phyloP scores from a whole-genome alignment of 108 stramenopile species.

The Mediolabrus comicus region DNA sequence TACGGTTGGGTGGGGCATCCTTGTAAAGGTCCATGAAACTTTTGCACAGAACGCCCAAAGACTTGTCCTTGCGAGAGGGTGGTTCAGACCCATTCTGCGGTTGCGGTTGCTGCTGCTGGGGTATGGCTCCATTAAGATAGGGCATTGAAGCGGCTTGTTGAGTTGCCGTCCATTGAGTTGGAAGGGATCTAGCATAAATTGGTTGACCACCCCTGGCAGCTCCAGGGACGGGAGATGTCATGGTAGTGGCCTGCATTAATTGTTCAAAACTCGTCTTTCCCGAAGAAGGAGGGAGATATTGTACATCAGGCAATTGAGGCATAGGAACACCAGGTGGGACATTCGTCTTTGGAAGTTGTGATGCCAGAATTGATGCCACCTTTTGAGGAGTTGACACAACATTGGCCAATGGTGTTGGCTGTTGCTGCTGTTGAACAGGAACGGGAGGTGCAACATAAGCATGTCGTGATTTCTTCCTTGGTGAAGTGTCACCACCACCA shows the following conservation, averaged over 20 bases:
- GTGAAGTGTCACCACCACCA: background rate
- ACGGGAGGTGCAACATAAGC: background rate
- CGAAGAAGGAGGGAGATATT: background rate
- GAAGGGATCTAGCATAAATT: background rate
- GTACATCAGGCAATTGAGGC: background rate
- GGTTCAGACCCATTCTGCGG: background rate
- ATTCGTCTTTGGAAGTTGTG: slow-evolving; percentile 13
- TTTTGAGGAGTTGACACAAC: slow-evolving; percentile 10
- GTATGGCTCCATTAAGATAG: background rate
- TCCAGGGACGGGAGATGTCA: slow-evolving; percentile 28
- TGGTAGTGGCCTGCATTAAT: slow-evolving; percentile 38
- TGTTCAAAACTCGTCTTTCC: slow-evolving; percentile 16
- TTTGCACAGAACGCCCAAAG: slow-evolving; percentile 69
- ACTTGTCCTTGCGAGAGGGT: slow-evolving; percentile 71
- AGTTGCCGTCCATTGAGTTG: background rate
- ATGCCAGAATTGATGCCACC: slow-evolving; percentile 7
- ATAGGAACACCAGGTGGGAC: slow-evolving; percentile 4
- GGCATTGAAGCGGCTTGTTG: background rate
- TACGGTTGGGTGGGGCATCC: slow-evolving; percentile 28
- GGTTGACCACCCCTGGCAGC: background rate
- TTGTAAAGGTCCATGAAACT: slow-evolving; percentile 62
- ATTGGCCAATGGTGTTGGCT: background rate
- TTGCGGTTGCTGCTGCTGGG: background rate
- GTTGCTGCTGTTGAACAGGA: background rate
- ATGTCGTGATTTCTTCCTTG: slow-evolving; percentile 8